phyloP scores from a whole-genome alignment of 2,329 filamentous ascomycete species.

The Plenodomus biglobosus region DNA sequence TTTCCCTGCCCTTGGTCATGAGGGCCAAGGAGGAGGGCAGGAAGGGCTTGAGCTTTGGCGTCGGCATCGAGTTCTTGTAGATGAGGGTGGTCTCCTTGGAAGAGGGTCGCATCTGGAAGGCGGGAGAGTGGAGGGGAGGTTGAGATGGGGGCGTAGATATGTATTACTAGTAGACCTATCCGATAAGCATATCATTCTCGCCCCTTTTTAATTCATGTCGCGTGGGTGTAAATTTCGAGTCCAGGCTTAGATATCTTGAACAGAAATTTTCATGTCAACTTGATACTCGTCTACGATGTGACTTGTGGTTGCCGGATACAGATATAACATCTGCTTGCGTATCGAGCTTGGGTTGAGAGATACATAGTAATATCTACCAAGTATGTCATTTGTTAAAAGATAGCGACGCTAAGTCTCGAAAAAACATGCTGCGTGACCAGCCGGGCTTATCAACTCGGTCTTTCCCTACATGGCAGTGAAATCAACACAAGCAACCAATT shows the following conservation, averaged over 20 bases:
- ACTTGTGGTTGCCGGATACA: too few species aligned
- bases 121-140: neutral
- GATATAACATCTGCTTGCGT: too few species aligned
- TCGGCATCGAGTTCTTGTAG: constrained; percentile 93
- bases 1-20: constrained; percentile 80
- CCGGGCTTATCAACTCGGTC: too few species aligned
- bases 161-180: constrained; percentile 17
- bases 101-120: too few species aligned
- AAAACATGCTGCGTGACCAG: neutral
- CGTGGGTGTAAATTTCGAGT: too few species aligned
- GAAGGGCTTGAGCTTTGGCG: constrained; percentile 92
- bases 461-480: neutral
- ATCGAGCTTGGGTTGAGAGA: too few species aligned
- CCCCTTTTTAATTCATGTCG: neutral
- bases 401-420: neutral
- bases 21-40: constrained; percentile 82
- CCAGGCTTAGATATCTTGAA: too few species aligned
- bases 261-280: too few species aligned
- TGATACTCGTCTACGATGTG: too few species aligned
- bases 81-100: neutral
- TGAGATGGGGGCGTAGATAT: constrained; percentile 16
- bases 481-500: neutral
- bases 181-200: constrained; percentile 13
- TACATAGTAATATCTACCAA: neutral
- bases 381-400: neutral